These are phyloP conservation scores for Erysiphe pulchra DNA, from an alignment of 2,329 filamentous ascomycete species.

Conservation along the genomic window DNA sequence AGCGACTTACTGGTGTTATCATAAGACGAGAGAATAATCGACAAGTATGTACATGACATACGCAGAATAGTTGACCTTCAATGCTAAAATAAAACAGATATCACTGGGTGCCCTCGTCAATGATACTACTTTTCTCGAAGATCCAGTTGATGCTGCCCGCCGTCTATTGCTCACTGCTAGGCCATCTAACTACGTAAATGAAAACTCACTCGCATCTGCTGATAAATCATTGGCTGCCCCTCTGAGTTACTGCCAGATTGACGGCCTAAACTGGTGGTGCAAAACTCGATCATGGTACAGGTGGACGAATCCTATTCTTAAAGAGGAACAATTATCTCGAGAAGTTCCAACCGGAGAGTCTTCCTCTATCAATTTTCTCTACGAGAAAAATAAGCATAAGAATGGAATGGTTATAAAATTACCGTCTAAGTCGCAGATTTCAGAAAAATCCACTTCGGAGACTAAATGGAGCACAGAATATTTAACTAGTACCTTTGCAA, in stretches of 20 bases:
- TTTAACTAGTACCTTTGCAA: slow-evolving; percentile 6
- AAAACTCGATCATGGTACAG: slow-evolving; percentile 10
- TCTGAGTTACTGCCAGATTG: not conserved
- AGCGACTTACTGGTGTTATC: slow-evolving; percentile 8
- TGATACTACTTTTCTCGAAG: not conserved
- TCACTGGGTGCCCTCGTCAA: slow-evolving; percentile 1
- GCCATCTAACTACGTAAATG: not conserved
- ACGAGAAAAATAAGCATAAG: not conserved
- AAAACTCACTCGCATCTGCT: not conserved
- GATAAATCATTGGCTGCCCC: not conserved
- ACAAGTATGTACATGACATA: slow-evolving; percentile 1
- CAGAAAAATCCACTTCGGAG: not conserved
- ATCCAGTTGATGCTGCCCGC: slow-evolving; percentile 2
- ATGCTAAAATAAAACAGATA: slow-evolving; percentile 1
- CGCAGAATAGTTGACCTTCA: not conserved
- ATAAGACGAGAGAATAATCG: slow-evolving; percentile 3
- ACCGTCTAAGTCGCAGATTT: not conserved
- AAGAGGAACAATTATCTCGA: not conserved
- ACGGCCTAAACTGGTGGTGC: slow-evolving; percentile 10
- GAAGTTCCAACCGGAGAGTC: not conserved
- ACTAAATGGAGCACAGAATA: slow-evolving; percentile 3
- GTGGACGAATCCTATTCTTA: slow-evolving; percentile 8
- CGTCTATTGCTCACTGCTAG: slow-evolving; percentile 2
- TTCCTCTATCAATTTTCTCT: not conserved
- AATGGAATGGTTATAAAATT: not conserved